These are phyloP conservation scores for Botrytis byssoidea DNA, from an alignment of 2,329 filamentous ascomycete species.

Conservation along the genomic window DNA sequence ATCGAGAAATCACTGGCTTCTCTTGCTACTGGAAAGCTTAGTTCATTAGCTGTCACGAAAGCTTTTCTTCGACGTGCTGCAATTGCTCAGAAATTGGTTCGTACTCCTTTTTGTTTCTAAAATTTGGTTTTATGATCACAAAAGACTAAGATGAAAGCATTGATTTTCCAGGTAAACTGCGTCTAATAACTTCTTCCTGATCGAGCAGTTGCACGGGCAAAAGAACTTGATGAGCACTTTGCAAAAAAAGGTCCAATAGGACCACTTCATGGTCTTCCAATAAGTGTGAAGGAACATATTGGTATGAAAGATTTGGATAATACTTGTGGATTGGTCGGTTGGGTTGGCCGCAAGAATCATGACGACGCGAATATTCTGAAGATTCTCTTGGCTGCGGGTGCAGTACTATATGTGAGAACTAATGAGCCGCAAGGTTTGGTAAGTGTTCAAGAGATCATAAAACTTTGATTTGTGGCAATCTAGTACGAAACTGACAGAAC, in stretches of 20 bases:
- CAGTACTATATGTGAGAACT: conserved; percentile 84
- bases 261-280: conserved; percentile 44
- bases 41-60: conserved; percentile 40
- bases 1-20: conserved; percentile 27
- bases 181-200: conserved; percentile 56
- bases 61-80: conserved; percentile 50
- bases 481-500: background rate
- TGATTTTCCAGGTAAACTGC: conserved; percentile 53
- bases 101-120: too few species aligned
- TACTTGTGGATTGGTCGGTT: conserved; percentile 40
- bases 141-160: background rate
- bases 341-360: conserved; percentile 31
- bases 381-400: conserved; percentile 39
- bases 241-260: conserved; percentile 41
- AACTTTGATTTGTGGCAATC: too few species aligned
- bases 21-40: conserved; percentile 26
- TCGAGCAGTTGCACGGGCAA: conserved; percentile 50
- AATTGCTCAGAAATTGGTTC: conserved; percentile 47
- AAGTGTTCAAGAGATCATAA: background rate
- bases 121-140: background rate
- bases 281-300: conserved; percentile 44
- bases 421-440: conserved; percentile 60
- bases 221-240: conserved; percentile 52
- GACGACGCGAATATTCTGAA: conserved; percentile 42
- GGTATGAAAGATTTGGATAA: conserved; percentile 39